These are phyloP conservation scores for Solanum chaucha DNA, from an alignment of 257 asterid species.

Conservation along the genomic window DNA sequence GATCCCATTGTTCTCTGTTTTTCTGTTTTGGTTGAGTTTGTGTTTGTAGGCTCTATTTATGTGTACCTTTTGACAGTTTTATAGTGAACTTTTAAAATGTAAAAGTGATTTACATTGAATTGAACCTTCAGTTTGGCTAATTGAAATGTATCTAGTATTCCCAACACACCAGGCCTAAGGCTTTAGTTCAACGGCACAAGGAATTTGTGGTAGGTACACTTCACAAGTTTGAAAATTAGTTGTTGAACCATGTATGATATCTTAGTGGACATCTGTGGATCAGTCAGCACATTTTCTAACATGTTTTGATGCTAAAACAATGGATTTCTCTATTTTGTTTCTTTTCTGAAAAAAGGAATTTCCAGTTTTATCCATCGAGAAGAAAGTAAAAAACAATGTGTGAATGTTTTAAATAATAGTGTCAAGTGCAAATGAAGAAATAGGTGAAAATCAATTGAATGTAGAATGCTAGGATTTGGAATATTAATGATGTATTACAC, in stretches of 20 bases:
- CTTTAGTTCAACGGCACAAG: background rate
- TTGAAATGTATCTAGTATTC: background rate
- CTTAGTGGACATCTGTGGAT: background rate
- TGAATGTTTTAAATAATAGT: too few relatives aligned
- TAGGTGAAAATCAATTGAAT: too few relatives aligned
- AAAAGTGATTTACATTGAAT: background rate
- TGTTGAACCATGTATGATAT: background rate
- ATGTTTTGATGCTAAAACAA: background rate
- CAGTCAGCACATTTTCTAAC: background rate
- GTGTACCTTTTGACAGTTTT: background rate
- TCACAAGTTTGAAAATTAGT: background rate
- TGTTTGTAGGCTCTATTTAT: background rate
- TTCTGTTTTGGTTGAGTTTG: background rate
- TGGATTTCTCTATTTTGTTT: too few relatives aligned
- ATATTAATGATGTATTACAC: too few relatives aligned
- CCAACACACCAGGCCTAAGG: background rate
- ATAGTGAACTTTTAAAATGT: background rate
- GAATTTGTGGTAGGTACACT: background rate
- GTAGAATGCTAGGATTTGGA: too few relatives aligned
- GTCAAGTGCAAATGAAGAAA: too few relatives aligned
- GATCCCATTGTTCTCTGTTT: background rate
- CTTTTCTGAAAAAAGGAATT: too few relatives aligned
- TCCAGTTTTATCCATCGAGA: too few relatives aligned
- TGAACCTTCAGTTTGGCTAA: background rate
- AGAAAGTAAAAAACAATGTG: too few relatives aligned